These are phyloP conservation scores for Aspergillus nanangensis DNA, from an alignment of 495 filamentous ascomycete genomes.

Conservation along the genomic window DNA sequence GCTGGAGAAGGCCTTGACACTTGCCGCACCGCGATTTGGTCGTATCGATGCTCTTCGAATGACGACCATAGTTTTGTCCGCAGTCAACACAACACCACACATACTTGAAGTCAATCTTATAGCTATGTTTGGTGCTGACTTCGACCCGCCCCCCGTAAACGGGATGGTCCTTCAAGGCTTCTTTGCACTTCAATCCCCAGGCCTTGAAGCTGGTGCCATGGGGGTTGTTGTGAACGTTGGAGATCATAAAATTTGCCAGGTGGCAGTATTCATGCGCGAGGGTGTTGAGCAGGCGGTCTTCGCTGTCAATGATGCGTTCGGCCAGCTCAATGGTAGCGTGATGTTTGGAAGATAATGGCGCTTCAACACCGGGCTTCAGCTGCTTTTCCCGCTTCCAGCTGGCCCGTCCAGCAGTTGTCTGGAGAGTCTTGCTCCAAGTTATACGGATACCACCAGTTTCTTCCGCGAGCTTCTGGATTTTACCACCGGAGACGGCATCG, in stretches of 20 bases:
- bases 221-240: conserved; percentile 58
- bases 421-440: conserved; percentile 79
- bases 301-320: conserved; percentile 75
- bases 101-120: conserved; percentile 87
- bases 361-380: not conserved
- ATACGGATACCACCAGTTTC: conserved; percentile 73
- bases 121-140: conserved; percentile 83
- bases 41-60: conserved; percentile 77
- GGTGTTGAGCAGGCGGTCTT: conserved; percentile 75
- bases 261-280: conserved; percentile 96
- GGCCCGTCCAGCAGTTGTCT: conserved; percentile 82
- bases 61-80: conserved; percentile 63
- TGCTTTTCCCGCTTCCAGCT: conserved; percentile 62
- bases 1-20: conserved; percentile 64
- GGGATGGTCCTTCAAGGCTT: conserved; percentile 37
- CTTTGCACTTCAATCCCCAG: conserved; percentile 52
- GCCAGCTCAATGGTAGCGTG: conserved; percentile 82
- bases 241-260: conserved; percentile 81
- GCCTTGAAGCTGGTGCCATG: conserved; percentile 82
- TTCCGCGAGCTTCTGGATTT: conserved; percentile 54
- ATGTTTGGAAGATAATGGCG: conserved; percentile 51
- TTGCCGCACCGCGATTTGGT: conserved; percentile 59
- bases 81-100: conserved; percentile 78
- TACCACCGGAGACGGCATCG: conserved; percentile 53
- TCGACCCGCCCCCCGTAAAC: conserved; percentile 51